Evolutionary conservation across 2,329 filamentous ascomycete species (phyloP).

Genomic region (Fulvia fulva): DNA sequence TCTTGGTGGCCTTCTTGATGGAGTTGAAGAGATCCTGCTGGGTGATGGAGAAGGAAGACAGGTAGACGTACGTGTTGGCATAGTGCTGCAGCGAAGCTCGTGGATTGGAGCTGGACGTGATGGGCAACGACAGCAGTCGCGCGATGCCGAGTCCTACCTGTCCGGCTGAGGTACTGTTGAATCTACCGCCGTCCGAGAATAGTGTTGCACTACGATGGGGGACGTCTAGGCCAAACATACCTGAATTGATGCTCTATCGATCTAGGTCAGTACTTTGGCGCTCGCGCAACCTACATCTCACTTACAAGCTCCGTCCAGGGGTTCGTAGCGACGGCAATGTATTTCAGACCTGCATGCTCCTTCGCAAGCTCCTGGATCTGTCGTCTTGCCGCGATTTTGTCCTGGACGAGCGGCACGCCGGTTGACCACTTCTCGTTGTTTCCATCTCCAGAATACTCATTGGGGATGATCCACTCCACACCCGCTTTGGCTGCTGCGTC

Average conservation of each 20-base stretch:
- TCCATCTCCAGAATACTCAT: constrained; percentile 21
- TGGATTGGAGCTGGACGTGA: constrained; percentile 14
- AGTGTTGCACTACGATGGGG: constrained; percentile 12
- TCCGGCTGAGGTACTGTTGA: constrained; percentile 34
- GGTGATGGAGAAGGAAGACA: constrained; percentile 35
- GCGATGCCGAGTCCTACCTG: constrained; percentile 35
- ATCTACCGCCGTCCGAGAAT: constrained; percentile 33
- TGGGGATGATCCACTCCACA: constrained; percentile 27
- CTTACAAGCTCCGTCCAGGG: constrained; percentile 30
- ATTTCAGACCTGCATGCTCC: constrained; percentile 38
- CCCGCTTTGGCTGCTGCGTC: constrained; percentile 25
- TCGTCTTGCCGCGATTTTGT: constrained; percentile 15
- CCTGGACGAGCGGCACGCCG: constrained; percentile 17
- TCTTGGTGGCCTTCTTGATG: constrained; percentile 33
- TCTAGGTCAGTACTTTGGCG: constrained; percentile 4
- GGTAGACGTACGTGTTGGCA: constrained; percentile 35
- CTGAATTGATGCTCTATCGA: not conserved
- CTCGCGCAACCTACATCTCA: constrained; percentile 38
- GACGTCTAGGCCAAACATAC: constrained; percentile 38
- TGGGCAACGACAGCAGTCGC: constrained; percentile 31
- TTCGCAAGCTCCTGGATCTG: constrained; percentile 25
- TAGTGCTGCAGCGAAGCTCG: constrained; percentile 35
- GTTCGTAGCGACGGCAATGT: constrained; percentile 29
- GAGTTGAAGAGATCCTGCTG: constrained; percentile 38
- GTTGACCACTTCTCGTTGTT: constrained; percentile 17